Base-by-base conservation (phyloP, 768 basidiomycete species). In the Suillus lakei region DNA sequence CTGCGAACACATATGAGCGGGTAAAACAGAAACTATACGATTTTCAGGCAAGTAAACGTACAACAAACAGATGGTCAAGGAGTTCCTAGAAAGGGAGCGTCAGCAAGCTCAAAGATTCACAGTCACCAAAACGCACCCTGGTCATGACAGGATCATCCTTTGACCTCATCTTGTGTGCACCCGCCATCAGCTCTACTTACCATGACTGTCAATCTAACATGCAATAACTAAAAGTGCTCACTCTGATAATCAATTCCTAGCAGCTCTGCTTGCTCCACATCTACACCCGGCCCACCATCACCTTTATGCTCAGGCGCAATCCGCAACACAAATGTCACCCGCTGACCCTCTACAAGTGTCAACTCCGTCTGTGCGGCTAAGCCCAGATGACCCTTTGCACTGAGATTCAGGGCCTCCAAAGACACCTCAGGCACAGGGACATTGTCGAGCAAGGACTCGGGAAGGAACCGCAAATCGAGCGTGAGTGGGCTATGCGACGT, bases 321-420 rank as follows among this genome's bases (percentile, higher is more conserved):
- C 48, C 96, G 82, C 70, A 98, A 78, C 18, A 98, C 83, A 70
- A 98, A 98, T 3, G 92, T 93, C n/a, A 98, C 89, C 21, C 84
- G 84, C 76, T 99, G 95, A 0, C 97, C 96, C 76, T 98, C 97
- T 26, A 78, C 74, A 26, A 98, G 80, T 30, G 80, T 77, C 58
- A 98, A 79, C 21, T 88, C 80, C 15, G 84, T 78, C 67, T 80
- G 83, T 23, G 88, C 85, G 9, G 84, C 88, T 4, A 82, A 81
- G 1, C 96, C 96, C 60, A 90, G 84, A 71, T 96, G 91, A 0
- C 93, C 94, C 73, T 89, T 86, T 1, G 70, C 76, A n/a, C 78
- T 85, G 63, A 93, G 79, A 72, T 95, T 90, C 12, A 93, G 83
- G 23, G 84, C 75, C 44, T 86, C 74, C 28, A 96, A 77, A 30